Percentiles rank a stretch among this genome's conserved stretches.
phyloP scores from a whole-genome alignment of 2,329 filamentous ascomycete genomes.

The Elsinoe fawcettii region DNA sequence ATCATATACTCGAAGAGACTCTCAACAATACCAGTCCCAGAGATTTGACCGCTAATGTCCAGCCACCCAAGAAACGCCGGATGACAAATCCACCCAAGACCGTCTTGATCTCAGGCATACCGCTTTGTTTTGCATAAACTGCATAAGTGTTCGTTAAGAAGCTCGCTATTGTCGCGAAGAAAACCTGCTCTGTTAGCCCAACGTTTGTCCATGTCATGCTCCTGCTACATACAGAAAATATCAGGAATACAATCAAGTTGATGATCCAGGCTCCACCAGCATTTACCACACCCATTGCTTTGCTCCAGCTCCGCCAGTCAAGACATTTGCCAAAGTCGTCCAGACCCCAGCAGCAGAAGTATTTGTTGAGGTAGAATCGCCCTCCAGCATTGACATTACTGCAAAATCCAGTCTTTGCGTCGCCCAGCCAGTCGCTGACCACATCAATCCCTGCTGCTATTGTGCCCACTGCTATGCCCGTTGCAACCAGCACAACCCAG shows the following conservation, averaged over 20 bases:
- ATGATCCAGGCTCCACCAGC: constrained; percentile 67
- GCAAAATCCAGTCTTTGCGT: constrained; percentile 86
- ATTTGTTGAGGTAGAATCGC: constrained; percentile 81
- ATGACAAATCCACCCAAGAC: constrained; percentile 92
- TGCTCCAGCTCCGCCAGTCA: constrained; percentile 82
- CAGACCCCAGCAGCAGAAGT: constrained; percentile 90
- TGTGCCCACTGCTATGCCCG: constrained; percentile 73
- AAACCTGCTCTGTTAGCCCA: constrained; percentile 44
- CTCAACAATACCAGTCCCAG: constrained; percentile 63
- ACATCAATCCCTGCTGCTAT: constrained; percentile 87
- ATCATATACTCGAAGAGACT: neutral
- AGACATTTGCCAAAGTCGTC: constrained; percentile 71
- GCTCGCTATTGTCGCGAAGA: constrained; percentile 71
- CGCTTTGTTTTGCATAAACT: constrained; percentile 83
- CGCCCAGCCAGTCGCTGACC: constrained; percentile 84
- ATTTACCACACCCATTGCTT: constrained; percentile 59
- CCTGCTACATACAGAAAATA: constrained; percentile 58
- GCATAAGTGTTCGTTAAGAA: constrained; percentile 77
- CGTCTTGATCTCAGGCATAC: constrained; percentile 97
- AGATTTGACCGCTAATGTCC: constrained; percentile 86
- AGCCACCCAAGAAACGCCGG: constrained; percentile 71
- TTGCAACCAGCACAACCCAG: constrained; percentile 81
- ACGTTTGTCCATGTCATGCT: neutral
- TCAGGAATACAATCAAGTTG: constrained; percentile 78
- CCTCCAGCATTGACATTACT: constrained; percentile 68